Evolutionary conservation across 1,139 yeast genomes (phyloP).

Genomic region (Hansenula sp.): DNA sequence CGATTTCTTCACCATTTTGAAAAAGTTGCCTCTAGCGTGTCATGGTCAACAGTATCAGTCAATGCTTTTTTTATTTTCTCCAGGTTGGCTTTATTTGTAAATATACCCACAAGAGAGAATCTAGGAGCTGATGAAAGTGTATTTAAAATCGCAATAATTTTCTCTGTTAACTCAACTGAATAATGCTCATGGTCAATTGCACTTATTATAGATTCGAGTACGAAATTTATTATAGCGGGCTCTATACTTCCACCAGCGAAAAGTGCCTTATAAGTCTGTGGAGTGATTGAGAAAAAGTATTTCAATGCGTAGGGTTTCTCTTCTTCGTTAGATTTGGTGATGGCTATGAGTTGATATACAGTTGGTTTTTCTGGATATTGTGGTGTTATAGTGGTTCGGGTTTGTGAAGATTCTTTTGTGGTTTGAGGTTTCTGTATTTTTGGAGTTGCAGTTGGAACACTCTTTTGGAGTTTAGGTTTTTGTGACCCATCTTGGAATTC

Average conservation of each 20-base stretch:
- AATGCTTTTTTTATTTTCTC: neutral
- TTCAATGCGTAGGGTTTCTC: conserved; percentile 31
- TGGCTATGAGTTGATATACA: conserved; percentile 13
- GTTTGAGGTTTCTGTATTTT: neutral
- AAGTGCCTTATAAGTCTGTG: conserved; percentile 28
- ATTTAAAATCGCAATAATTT: conserved; percentile 4
- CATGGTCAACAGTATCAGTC: neutral
- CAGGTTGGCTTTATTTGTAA: conserved; percentile 4
- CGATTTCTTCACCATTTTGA: neutral
- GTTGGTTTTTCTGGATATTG: conserved; percentile 15
- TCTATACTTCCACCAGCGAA: conserved; percentile 53
- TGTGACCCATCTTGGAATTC: conserved; percentile 24
- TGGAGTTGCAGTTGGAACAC: too few species aligned
- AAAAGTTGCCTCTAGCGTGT: neutral
- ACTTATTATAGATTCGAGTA: conserved; percentile 39
- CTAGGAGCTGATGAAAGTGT: conserved; percentile 11
- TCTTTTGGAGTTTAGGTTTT: neutral
- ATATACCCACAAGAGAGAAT: conserved; percentile 4
- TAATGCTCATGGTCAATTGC: neutral
- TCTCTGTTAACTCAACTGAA: neutral
- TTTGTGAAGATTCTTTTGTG: neutral
- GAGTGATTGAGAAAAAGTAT: conserved; percentile 35
- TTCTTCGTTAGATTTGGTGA: conserved; percentile 15
- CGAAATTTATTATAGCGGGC: conserved; percentile 47
- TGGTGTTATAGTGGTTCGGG: neutral